A percentile compares a stretch with the other conserved stretches of the same genome.
Evolutionary conservation across 495 filamentous ascomycete genomes (phyloP).

Genomic region (Neurospora tetraspora): DNA sequence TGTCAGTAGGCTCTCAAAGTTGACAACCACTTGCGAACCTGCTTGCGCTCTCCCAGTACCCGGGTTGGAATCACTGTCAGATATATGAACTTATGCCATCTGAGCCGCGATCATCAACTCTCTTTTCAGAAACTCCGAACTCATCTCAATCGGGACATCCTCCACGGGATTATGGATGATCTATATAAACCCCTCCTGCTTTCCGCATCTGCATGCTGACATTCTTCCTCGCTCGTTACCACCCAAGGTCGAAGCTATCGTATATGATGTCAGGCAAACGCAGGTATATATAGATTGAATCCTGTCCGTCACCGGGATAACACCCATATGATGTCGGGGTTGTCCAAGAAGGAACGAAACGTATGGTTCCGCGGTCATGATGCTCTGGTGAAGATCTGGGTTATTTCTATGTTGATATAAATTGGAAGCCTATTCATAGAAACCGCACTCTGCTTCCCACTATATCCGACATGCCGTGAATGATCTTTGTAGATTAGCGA

Average conservation of each 20-base stretch:
- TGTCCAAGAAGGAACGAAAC: background rate
- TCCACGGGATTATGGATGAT: background rate
- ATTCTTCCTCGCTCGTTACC: background rate
- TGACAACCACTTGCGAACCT: background rate
- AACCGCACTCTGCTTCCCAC: background rate
- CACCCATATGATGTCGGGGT: background rate
- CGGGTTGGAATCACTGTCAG: background rate
- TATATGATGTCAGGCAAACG: background rate
- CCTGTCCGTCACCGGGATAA: background rate
- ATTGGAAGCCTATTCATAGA: background rate
- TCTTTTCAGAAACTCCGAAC: background rate
- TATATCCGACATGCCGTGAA: background rate
- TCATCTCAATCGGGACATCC: background rate
- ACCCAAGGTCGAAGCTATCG: background rate
- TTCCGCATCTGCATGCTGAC: background rate
- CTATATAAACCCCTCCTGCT: background rate
- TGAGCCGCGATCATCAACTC: background rate
- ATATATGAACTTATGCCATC: background rate
- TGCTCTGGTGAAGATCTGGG: background rate
- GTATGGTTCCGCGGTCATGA: background rate
- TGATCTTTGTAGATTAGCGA: background rate
- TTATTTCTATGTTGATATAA: background rate
- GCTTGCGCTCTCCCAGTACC: background rate
- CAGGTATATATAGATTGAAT: background rate
- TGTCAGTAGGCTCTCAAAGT: background rate